Evolutionary conservation across 805 yeast species (phyloP), one percentile per base, ranked within the genome.

Genomic region (Monosporozyma aerobia): DNA sequence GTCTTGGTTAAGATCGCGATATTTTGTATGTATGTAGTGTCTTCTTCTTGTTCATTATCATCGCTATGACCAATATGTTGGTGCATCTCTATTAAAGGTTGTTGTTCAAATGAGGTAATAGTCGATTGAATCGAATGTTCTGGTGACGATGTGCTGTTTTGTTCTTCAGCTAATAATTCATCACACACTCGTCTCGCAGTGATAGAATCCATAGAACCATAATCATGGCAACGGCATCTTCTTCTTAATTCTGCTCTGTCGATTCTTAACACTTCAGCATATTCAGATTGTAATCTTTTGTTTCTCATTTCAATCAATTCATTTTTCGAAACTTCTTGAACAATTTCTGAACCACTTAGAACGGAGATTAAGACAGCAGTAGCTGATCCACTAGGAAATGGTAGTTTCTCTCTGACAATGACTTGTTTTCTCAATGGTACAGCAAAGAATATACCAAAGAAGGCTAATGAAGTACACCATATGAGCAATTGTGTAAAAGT

Each of bases 361-460:
- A 94, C 97, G 1, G 90, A 80, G 22, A 92, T 92, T 58, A 92
- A 73, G 2, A 96, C 89, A 0, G 97, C 98, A 0, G 98, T 94
- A 2, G 99, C 98, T 57, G 87, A 81, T 0, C 99, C 99, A 43
- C 96, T 87, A 0, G 99, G 99, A 63, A 92, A 92, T 1, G 90
- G 87, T 39, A 94, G 75, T 63, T 87, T 87, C 61, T 90, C 96
- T 60, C 80, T 81, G n/a, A 90, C 79, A 37, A 92, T 84, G 19
- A 90, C 95, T 64, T 90, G 96, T 56, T 79, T 80, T 56, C 98
- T 76, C 49, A 92, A 72, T 1, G 97, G 92, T 29, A 92, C 81
- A 2, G 98, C 97, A 69, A 92, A 90, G 68, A 92, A 94, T 1
- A 92, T 96, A 1, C 99, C 99, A 71, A 92, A 90, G 54, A 90